Base-by-base conservation (phyloP, 768 basidiomycete species). In the Lactifluus pinguis region DNA sequence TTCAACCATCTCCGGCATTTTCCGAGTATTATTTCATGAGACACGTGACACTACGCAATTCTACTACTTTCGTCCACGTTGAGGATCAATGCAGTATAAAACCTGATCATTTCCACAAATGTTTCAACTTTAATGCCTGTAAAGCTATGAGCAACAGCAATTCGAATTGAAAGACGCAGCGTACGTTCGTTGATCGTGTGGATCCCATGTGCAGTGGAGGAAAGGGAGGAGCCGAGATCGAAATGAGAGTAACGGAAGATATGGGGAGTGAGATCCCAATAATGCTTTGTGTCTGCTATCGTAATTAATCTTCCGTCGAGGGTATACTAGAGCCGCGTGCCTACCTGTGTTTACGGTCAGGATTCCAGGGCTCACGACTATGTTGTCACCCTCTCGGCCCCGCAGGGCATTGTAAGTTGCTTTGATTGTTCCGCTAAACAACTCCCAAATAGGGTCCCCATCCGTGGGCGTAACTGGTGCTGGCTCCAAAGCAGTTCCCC, bases 111-210 rank as follows among this genome's bases (percentile, higher is more conserved):
- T 68, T 87, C 85, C 49, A 87, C 69, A 61, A 86, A 81, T 5
- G 73, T 71, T 60, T 81, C 78, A 1, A 76, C 76, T 10, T 72
- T 65, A 19, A 84, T 72, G 25, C 74, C 86, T 87, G 47, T 6
- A 14, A 32, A 58, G 32, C 11, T 15, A 19, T 58, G 2, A 58
- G n/a, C 1, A 11, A 10, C 8, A 9, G 48, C 14, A 8, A 32
- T 21, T 14, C 55, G 14, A 8, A 17, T 32, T 10, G 2, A 41
- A 5, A 39, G 9, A 36, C 19, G 13, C 11, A 13, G 68, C 80
- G 68, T 67, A 85, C 86, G 77, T 77, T 89, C 89, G 59, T 89
- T 80, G 30, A 89, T 80, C 2, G 87, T 87, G 70, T 89, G 89
- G n/a, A 84, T 72, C 1, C 78, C 77, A 29, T 69, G 71, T 38